Evolutionary conservation across 176 grass and related monocot genomes (phyloP).

Genomic region (Avena sativa): DNA sequence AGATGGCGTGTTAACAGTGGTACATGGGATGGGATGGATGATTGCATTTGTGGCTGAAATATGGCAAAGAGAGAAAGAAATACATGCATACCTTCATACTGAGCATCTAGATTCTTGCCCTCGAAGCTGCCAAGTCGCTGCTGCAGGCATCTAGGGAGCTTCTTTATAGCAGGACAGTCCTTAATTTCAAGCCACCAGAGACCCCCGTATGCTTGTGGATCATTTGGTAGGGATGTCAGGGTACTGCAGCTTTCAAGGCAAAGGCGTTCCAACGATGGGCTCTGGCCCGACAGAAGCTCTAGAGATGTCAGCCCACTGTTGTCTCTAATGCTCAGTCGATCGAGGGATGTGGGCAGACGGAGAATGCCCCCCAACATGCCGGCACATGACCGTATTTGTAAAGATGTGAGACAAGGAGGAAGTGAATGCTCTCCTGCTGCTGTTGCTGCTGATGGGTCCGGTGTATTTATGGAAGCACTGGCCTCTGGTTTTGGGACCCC

Average conservation of each 20-base stretch:
- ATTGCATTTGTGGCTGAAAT: background rate
- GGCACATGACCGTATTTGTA: background rate
- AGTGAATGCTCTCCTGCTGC: background rate
- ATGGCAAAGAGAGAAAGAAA: background rate
- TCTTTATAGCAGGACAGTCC: background rate
- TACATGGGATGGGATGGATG: background rate
- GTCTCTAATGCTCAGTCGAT: accelerated
- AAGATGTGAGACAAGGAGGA: background rate
- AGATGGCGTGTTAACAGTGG: background rate
- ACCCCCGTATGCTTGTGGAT: background rate
- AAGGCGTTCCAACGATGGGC: background rate
- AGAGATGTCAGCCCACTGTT: background rate
- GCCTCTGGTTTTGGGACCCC: background rate
- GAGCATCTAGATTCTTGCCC: background rate
- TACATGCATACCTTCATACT: background rate
- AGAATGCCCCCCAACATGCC: background rate
- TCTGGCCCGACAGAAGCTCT: no score
- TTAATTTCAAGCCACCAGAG: accelerated
- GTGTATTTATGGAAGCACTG: no score
- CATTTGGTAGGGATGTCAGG: background rate
- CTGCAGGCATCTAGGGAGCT: background rate
- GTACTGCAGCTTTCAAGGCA: accelerated
- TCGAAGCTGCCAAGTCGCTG: background rate
- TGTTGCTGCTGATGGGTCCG: background rate
- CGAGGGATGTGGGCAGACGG: background rate